Conservation (phyloP, 2,329 filamentous ascomycete genomes). For the Pyrenochaeta sp. region DNA sequence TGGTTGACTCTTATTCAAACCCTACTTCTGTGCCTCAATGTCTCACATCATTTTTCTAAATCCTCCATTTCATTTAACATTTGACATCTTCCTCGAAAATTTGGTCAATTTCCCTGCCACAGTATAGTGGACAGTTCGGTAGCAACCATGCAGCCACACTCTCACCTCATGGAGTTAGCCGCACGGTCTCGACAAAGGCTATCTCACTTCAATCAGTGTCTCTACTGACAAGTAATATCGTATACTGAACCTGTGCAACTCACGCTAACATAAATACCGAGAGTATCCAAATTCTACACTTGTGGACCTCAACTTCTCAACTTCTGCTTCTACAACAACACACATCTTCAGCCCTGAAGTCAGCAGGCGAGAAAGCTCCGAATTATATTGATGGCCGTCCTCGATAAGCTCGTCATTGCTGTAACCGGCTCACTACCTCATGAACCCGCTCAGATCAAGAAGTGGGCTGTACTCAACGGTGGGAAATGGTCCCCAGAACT, state of each 20-base stretch:
- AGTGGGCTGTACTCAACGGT: conserved; percentile 71
- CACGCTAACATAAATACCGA: no score
- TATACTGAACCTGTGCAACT: no score
- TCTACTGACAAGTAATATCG: conserved; percentile 21
- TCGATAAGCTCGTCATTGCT: conserved; percentile 65
- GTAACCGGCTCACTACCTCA: conserved; percentile 66
- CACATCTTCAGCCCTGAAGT: background rate
- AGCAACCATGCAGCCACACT: conserved; percentile 4
- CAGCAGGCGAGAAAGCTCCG: background rate
- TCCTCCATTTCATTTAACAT: background rate
- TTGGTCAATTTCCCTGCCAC: background rate
- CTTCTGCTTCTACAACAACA: background rate
- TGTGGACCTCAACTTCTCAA: background rate
- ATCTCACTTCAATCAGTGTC: conserved; percentile 18
- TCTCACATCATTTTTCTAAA: background rate
- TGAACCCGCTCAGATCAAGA: conserved; percentile 62
- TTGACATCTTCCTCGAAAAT: background rate
- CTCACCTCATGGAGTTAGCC: conserved; percentile 13
- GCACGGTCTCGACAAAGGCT: conserved; percentile 2
- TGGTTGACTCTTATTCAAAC: background rate
- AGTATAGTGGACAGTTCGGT: background rate
- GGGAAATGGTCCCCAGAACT: conserved; percentile 66
- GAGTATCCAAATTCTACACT: background rate
- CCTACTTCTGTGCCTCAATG: background rate
- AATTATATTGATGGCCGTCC: conserved; percentile 45